Percentiles rank a stretch among this genome's conserved stretches.
Conservation (phyloP, 495 filamentous ascomycete genomes). For the Aspergillus steynii region DNA sequence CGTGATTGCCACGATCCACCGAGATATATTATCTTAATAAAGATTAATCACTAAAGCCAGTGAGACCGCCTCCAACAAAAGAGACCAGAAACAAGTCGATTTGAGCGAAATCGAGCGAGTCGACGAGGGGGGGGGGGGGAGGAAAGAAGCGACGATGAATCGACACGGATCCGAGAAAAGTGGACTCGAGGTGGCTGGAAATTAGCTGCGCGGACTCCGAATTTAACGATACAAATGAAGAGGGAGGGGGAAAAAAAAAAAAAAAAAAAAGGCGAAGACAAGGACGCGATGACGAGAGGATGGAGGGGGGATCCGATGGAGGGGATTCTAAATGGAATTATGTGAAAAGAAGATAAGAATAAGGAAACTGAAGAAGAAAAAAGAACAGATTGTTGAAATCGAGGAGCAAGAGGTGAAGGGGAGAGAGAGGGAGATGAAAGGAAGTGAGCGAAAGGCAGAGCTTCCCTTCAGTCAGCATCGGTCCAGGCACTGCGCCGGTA, state of each 20-base stretch:
- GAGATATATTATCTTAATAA: constrained; percentile 19
- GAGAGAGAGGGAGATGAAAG: constrained; percentile 31
- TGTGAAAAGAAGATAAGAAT: constrained; percentile 20
- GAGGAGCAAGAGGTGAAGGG: constrained; percentile 12
- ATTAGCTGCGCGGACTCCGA: constrained; percentile 42
- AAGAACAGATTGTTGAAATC: neutral
- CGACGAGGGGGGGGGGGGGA: constrained; percentile 29
- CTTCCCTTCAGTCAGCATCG: constrained; percentile 8
- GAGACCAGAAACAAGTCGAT: constrained; percentile 26
- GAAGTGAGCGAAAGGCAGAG: constrained; percentile 22
- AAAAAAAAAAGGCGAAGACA: constrained; percentile 15
- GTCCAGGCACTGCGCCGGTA: neutral
- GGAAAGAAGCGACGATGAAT: constrained; percentile 33
- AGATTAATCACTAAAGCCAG: constrained; percentile 26
- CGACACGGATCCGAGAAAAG: constrained; percentile 14
- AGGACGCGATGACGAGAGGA: constrained; percentile 15
- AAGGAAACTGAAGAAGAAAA: constrained; percentile 2
- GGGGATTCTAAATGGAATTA: constrained; percentile 1
- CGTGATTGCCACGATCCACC: constrained; percentile 14
- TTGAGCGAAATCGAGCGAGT: constrained; percentile 14
- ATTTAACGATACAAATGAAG: constrained; percentile 11
- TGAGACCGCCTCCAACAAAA: constrained; percentile 23
- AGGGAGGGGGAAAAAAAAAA: constrained; percentile 15
- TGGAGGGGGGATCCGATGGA: neutral
- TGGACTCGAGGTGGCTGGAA: constrained; percentile 52